A percentile compares a stretch with the other conserved stretches of the same genome.
phyloP scores from a whole-genome alignment of 2,329 filamentous ascomycete species.

The Fusarium palustre region DNA sequence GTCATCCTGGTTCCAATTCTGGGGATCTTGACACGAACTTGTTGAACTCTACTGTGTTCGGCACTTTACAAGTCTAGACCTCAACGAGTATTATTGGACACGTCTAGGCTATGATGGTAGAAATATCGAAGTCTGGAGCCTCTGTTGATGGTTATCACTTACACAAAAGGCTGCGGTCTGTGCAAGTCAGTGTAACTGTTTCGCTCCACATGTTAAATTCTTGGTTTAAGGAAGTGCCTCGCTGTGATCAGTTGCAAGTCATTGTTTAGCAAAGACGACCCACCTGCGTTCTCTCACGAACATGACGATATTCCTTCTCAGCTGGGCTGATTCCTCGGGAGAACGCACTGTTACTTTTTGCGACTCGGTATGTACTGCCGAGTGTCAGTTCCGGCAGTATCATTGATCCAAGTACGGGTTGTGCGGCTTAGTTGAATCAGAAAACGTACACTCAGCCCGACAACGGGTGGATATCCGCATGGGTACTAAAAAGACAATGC shows the following conservation, averaged over 20 bases:
- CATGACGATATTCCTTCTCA: neutral
- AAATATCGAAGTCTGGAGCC: neutral
- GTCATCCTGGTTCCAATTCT: neutral
- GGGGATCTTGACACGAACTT: neutral
- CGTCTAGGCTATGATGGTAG: neutral
- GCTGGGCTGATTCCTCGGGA: neutral
- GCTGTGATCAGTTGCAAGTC: neutral
- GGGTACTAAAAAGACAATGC: conserved; percentile 17
- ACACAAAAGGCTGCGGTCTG: neutral
- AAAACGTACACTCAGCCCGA: conserved; percentile 1
- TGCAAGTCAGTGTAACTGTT: conserved; percentile 1
- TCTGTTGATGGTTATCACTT: neutral
- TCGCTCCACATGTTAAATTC: neutral
- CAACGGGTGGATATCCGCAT: conserved; percentile 11
- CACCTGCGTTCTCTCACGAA: neutral
- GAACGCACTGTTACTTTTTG: neutral
- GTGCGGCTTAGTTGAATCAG: conserved; percentile 2
- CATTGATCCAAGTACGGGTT: neutral
- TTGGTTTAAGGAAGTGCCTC: neutral
- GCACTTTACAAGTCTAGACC: neutral
- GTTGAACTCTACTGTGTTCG: neutral
- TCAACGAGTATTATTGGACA: neutral
- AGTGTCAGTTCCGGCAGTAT: neutral
- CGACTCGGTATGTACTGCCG: neutral
- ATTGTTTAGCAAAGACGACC: neutral